These are phyloP conservation scores for Diplodia sapinea DNA, from an alignment of 2,329 filamentous ascomycete genomes.

Conservation along the genomic window DNA sequence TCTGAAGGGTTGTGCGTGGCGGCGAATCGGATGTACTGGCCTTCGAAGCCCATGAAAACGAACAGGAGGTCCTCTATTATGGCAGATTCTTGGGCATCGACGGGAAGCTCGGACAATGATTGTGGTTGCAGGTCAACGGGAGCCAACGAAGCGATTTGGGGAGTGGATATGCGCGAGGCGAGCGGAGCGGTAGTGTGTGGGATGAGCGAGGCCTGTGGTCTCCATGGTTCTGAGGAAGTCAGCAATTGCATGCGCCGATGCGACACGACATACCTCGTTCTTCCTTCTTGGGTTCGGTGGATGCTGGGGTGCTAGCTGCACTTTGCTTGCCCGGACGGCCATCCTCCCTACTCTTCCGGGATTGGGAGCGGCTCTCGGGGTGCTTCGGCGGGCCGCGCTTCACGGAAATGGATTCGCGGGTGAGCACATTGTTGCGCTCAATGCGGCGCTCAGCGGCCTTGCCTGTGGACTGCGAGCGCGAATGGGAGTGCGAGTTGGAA, in stretches of 20 bases:
- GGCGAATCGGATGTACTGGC: slow-evolving; percentile 91
- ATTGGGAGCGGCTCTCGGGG: slow-evolving; percentile 43
- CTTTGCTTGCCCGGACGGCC: neutral
- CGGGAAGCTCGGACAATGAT: slow-evolving; percentile 71
- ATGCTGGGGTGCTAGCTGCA: slow-evolving; percentile 7
- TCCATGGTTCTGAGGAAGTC: slow-evolving; percentile 64
- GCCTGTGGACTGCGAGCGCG: slow-evolving; percentile 23
- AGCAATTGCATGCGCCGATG: neutral
- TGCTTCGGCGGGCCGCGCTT: slow-evolving; percentile 46
- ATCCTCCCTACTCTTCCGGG: slow-evolving; percentile 41
- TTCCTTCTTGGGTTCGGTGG: slow-evolving; percentile 30
- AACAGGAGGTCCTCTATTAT: slow-evolving; percentile 91
- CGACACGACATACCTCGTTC: slow-evolving; percentile 16
- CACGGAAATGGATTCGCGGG: slow-evolving; percentile 20
- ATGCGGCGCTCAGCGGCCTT: slow-evolving; percentile 27
- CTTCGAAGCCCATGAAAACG: slow-evolving; percentile 97
- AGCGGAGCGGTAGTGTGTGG: slow-evolving; percentile 74
- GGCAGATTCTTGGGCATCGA: slow-evolving; percentile 83
- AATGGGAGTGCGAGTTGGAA: slow-evolving; percentile 23
- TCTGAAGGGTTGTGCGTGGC: slow-evolving; percentile 81
- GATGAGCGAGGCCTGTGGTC: slow-evolving; percentile 76
- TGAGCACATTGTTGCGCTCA: slow-evolving; percentile 29
- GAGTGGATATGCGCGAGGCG: slow-evolving; percentile 68
- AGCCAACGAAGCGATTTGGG: slow-evolving; percentile 68
- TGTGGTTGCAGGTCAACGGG: slow-evolving; percentile 72